Evolutionary conservation across 1,284 basidiomycete genomes (phyloP), one percentile per base, ranked within the genome.

Genomic region (Spongiforma sp.): DNA sequence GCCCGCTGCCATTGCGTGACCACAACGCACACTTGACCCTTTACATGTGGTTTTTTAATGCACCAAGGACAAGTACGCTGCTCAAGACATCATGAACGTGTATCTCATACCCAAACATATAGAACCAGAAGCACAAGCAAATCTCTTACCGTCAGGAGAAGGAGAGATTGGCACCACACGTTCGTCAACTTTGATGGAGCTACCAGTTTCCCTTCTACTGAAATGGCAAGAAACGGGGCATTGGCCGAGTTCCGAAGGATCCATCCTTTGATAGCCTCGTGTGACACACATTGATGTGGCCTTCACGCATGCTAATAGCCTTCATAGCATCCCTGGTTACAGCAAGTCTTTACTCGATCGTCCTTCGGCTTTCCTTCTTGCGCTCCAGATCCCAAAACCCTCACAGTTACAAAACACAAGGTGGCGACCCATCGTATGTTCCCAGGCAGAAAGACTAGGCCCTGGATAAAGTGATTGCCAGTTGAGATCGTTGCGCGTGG

Each of bases 11-110:
- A n/a, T n/a, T n/a, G n/a, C n/a, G n/a, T n/a, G 67, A 69, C 69
- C 69, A 70, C 9, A 58, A 12, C 19, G 69, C 21, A 24, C n/a
- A 36, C 5, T 4, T 0, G 19, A 66, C 24, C 19, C 3, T 8
- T 21, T 32, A 3, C 24, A 10, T 9, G 30, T 60, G 46, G n/a
- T 46, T 61, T 4, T 14, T 19, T 1, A 65, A 26, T 9, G 41
- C 19, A 43, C 41, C 41, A 43, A 43, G 41, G 12, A 46, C 1
- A 30, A 43, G 37, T 2, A 2, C 5, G 1, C 55, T 55, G 21
- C 10, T 57, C 17, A 10, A 5, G 32, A 63, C 26, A 6, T 62
- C 32, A 8, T 64, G 63, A 4, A 60, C 36, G 2, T 2, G n/a
- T n/a, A n/a, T n/a, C n/a, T n/a, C n/a, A n/a, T n/a, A n/a, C n/a